Conservation (phyloP, 2,329 filamentous ascomycete genomes). For the Claviceps spartinae region DNA sequence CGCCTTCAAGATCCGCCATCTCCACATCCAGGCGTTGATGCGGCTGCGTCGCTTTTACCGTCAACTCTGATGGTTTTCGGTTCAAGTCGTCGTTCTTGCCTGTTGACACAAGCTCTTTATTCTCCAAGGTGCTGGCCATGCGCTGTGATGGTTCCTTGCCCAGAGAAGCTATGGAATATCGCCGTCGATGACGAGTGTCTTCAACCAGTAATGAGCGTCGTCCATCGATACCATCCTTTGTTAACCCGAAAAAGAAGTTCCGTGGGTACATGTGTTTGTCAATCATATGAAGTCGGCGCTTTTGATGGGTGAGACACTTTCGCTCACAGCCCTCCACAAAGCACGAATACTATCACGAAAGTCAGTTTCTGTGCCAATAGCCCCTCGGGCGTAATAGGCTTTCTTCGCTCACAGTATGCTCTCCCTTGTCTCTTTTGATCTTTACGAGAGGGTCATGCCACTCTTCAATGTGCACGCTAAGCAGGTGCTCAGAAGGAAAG, state of each 20-base stretch:
- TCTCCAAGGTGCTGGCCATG: conserved; percentile 20
- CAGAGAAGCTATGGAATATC: conserved; percentile 28
- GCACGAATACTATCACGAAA: conserved; percentile 54
- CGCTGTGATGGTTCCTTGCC: conserved; percentile 19
- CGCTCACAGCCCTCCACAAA: conserved; percentile 82
- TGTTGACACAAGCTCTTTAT: conserved; percentile 4
- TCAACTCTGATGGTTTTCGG: conserved; percentile 8
- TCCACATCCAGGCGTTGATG: conserved; percentile 28
- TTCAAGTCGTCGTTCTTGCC: conserved; percentile 8
- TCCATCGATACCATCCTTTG: conserved; percentile 81
- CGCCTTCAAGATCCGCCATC: conserved; percentile 49
- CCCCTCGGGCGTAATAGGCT: not conserved
- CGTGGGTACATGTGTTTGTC: conserved; percentile 89
- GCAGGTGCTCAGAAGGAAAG: conserved; percentile 70
- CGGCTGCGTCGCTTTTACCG: conserved; percentile 8
- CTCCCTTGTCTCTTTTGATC: conserved; percentile 61
- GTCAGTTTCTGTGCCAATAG: not conserved
- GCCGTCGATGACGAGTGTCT: conserved; percentile 32
- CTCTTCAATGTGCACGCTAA: conserved; percentile 78
- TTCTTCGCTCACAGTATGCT: conserved; percentile 59
- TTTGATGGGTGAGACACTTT: conserved; percentile 70
- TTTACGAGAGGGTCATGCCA: conserved; percentile 73
- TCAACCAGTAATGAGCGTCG: conserved; percentile 64
- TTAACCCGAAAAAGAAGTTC: conserved; percentile 77
- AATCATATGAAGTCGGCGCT: conserved; percentile 75